Conservation (phyloP, 352 stramenopile species). For the Phytophthora constricta region DNA sequence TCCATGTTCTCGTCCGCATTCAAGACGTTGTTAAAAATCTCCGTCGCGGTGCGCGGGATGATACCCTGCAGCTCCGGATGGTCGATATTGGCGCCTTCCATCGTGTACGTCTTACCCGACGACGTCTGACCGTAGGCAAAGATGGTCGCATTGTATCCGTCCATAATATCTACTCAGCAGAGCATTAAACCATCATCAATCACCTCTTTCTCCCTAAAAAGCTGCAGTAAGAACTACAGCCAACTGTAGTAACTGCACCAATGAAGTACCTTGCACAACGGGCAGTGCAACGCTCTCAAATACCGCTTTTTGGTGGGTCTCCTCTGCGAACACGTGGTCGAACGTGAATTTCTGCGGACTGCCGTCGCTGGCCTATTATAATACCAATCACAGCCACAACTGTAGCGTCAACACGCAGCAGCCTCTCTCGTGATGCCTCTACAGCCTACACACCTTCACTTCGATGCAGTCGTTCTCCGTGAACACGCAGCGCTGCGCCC, state of each 20-base stretch:
- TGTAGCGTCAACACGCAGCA: not conserved
- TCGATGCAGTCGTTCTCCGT: slow-evolving; percentile 63
- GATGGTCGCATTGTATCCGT: slow-evolving; percentile 94
- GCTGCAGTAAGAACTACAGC: not conserved
- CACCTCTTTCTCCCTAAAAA: not conserved
- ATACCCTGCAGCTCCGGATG: slow-evolving; percentile 86
- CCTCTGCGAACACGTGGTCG: slow-evolving; percentile 90
- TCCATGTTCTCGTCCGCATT: slow-evolving; percentile 91
- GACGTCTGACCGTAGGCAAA: slow-evolving; percentile 94
- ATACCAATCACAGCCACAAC: not conserved
- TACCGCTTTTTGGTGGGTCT: slow-evolving; percentile 83
- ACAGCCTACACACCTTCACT: slow-evolving; percentile 70
- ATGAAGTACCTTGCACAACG: slow-evolving; percentile 80
- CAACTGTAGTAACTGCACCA: not conserved
- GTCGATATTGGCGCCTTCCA: slow-evolving; percentile 74
- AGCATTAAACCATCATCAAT: slow-evolving; percentile 19
- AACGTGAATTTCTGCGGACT: slow-evolving; percentile 87
- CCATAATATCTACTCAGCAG: slow-evolving; percentile 77
- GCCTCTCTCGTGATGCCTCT: not conserved
- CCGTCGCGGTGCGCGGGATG: slow-evolving; percentile 88
- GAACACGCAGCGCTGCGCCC: slow-evolving; percentile 60
- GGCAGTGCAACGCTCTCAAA: slow-evolving; percentile 90
- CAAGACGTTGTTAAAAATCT: slow-evolving; percentile 90
- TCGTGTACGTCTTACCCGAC: slow-evolving; percentile 60
- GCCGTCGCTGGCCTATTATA: slow-evolving; percentile 61